A percentile compares a stretch with the other conserved stretches of the same genome.
These are phyloP conservation scores for Pterocarpus macrocarpus DNA, from an alignment of 306 rosid species.

Conservation along the genomic window DNA sequence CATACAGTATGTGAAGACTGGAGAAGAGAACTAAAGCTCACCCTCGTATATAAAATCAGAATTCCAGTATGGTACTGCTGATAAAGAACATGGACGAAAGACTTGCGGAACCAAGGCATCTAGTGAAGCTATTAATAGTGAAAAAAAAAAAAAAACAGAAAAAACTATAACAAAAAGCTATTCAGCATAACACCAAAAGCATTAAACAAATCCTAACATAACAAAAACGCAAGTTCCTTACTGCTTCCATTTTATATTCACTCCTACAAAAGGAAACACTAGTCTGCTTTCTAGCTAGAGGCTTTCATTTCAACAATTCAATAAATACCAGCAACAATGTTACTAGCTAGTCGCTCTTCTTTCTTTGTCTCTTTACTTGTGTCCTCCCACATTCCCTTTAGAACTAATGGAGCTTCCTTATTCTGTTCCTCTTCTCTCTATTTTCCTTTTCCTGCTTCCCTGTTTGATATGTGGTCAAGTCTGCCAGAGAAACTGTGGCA, in stretches of 20 bases:
- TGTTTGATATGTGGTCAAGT: slow-evolving; percentile 57
- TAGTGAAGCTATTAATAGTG: slow-evolving; percentile 1
- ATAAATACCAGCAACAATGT: slow-evolving; percentile 46
- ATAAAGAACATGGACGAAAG: neutral
- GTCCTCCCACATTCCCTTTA: neutral
- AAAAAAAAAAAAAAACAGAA: neutral
- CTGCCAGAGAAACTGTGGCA: slow-evolving; percentile 77
- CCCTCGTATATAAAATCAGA: neutral
- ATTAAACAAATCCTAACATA: slow-evolving; percentile 20
- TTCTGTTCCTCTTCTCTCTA: slow-evolving; percentile 38
- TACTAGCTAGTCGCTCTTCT: slow-evolving; percentile 20
- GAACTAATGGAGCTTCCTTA: slow-evolving; percentile 49
- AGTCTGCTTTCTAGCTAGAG: slow-evolving; percentile 24
- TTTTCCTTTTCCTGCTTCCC: slow-evolving; percentile 50
- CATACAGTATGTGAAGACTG: neutral
- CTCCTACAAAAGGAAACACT: slow-evolving; percentile 25
- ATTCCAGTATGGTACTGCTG: slow-evolving; percentile 3
- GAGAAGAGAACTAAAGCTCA: neutral
- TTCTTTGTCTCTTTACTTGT: neutral
- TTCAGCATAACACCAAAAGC: slow-evolving; percentile 24
- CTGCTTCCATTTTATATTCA: slow-evolving; percentile 42
- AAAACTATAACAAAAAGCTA: slow-evolving; percentile 13
- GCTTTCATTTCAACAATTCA: slow-evolving; percentile 31
- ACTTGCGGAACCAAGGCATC: slow-evolving; percentile 5
- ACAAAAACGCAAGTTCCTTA: slow-evolving; percentile 40